phyloP scores from a whole-genome alignment of 495 filamentous ascomycete genomes.

The Hypoxylon fragiforme region DNA sequence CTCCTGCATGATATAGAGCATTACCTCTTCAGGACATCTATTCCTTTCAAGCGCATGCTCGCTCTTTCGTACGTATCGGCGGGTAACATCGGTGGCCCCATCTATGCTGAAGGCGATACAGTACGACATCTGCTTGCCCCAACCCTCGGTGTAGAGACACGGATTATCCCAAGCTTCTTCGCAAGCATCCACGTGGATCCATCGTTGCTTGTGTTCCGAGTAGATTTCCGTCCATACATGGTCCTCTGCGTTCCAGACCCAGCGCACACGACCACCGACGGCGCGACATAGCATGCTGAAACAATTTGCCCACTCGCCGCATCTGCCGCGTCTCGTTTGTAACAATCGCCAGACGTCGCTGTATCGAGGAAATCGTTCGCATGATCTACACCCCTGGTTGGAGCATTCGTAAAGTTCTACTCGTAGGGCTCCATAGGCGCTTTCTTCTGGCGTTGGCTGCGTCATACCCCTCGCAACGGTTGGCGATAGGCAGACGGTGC shows the following conservation, averaged over 20 bases:
- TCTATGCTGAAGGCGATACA: constrained; percentile 96
- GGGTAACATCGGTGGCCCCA: constrained; percentile 92
- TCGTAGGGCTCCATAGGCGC: constrained; percentile 78
- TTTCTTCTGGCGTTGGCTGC: constrained; percentile 83
- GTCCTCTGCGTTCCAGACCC: constrained; percentile 99
- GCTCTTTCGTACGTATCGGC: constrained; percentile 86
- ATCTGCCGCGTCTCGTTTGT: constrained; percentile 79
- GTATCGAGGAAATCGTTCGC: constrained; percentile 91
- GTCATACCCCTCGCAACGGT: constrained; percentile 81
- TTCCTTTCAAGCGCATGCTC: constrained; percentile 73
- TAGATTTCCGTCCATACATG: constrained; percentile 98
- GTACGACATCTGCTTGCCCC: constrained; percentile 93
- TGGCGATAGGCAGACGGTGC: constrained; percentile 76
- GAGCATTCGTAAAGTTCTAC: constrained; percentile 92
- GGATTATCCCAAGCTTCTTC: constrained; percentile 97
- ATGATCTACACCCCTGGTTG: constrained; percentile 65
- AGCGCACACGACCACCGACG: constrained; percentile 85
- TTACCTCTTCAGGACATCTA: constrained; percentile 80
- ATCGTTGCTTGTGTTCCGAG: constrained; percentile 87
- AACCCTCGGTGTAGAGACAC: constrained; percentile 88
- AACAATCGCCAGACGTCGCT: constrained; percentile 94
- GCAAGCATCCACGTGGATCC: constrained; percentile 96
- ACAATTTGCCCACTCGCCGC: constrained; percentile 97
- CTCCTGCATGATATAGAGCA: constrained; percentile 86
- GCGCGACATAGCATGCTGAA: constrained; percentile 98